Base-by-base conservation (phyloP, 345 rosid species). In the Murraya paniculata region DNA sequence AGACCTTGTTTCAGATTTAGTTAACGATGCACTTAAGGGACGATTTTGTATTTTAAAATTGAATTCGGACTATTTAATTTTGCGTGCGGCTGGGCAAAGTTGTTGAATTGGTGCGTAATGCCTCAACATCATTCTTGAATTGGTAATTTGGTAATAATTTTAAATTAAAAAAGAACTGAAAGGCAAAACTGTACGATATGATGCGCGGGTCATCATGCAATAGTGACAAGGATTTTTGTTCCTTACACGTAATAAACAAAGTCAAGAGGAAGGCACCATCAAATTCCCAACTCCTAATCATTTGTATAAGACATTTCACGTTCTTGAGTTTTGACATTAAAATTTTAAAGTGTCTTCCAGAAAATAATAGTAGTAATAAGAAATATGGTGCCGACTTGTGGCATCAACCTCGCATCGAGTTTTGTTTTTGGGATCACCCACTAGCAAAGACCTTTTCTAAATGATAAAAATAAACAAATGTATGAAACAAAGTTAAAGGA, bases 101-200 rank as follows among this genome's bases (percentile, higher is more conserved):
- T 71, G 81, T 68, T 72, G 83, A 22, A 58, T 83, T 60, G 38
- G 72, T 72, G 82, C 80, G 77, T 81, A 2, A 1, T 62, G 45
- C 53, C 38, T 33, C 6, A 0, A 11, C 0, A 9, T 18, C 22
- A 48, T 30, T 6, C 61, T 50, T 9, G 38, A 5, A 4, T 3
- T 2, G 48, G 78, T 67, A 64, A 22, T 21, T 30, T 30, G 0
- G 68, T 60, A 60, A 61, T 39, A 16, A 36, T 18, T 13, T 72
- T 72, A 61, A 61, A n/a, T 18, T 35, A 4, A 3, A 19, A 19
- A 8, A 39, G 2, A 18, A 19, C 13, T 14, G 9, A 9, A 1
- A 25, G 16, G 18, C 5, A 45, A 45, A 45, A 45, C 0, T 11
- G 10, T 41, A 0, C 16, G 48, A 41, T 41, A 41, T 41, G 10